Percentiles rank a stretch among this genome's conserved stretches.
Conservation (phyloP, 2,329 filamentous ascomycete genomes). For the Didymella exigua region DNA sequence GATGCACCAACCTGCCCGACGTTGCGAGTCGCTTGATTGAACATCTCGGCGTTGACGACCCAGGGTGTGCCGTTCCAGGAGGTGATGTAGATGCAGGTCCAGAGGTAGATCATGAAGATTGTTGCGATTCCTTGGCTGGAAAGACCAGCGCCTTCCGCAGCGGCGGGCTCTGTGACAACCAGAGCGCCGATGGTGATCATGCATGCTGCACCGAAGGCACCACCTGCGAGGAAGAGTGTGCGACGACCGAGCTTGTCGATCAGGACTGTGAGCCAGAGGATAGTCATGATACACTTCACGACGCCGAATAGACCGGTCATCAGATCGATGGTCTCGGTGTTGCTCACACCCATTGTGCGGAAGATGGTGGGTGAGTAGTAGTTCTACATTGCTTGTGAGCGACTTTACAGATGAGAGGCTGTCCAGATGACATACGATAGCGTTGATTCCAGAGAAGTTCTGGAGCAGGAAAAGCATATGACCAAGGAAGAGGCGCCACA, state of each 20-base stretch:
- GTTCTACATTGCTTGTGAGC: constrained; percentile 48
- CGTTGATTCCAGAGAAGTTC: constrained; percentile 78
- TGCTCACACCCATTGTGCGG: constrained; percentile 66
- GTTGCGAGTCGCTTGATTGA: constrained; percentile 67
- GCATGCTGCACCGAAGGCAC: constrained; percentile 63
- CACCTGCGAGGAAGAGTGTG: constrained; percentile 69
- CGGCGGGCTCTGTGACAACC: constrained; percentile 56
- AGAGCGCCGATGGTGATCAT: constrained; percentile 69
- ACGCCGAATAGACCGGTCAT: constrained; percentile 79
- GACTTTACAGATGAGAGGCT: not conserved
- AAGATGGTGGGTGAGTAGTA: constrained; percentile 79
- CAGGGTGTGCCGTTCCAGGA: constrained; percentile 76
- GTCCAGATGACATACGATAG: constrained; percentile 45
- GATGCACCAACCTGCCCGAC: constrained; percentile 65
- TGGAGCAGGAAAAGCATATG: constrained; percentile 80
- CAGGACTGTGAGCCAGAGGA: constrained; percentile 72
- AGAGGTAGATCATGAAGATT: constrained; percentile 75
- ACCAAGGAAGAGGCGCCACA: constrained; percentile 75
- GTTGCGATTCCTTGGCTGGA: constrained; percentile 62
- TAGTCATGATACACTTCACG: constrained; percentile 68
- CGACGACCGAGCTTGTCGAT: constrained; percentile 69
- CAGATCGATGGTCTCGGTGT: constrained; percentile 65
- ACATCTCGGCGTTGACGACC: constrained; percentile 78
- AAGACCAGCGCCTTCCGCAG: constrained; percentile 42
- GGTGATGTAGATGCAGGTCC: constrained; percentile 73